phyloP scores from a whole-genome alignment of 176 grass and related monocot species.

The Oryza australiensis region DNA sequence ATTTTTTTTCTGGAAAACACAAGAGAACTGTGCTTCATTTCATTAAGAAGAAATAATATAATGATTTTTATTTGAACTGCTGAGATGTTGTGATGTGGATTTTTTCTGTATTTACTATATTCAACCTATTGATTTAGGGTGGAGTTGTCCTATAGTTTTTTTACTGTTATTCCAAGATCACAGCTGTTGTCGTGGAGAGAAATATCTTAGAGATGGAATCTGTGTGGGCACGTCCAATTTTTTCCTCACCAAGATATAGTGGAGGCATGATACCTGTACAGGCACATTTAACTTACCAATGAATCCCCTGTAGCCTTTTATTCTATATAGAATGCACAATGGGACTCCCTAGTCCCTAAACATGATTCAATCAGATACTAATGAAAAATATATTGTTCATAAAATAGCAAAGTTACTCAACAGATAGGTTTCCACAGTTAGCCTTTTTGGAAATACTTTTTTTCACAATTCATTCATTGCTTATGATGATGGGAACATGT shows the following conservation, averaged over 20 bases:
- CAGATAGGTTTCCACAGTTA: neutral
- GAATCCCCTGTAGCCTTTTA: neutral
- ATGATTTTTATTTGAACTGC: neutral
- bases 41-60: no score
- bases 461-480: neutral
- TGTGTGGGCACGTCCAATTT: neutral
- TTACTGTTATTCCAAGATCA: neutral
- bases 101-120: constrained; percentile 4
- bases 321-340: neutral
- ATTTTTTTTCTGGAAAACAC: no score
- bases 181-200: neutral
- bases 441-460: no score
- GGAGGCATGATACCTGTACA: neutral
- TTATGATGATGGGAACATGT: neutral
- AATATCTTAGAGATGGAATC: neutral
- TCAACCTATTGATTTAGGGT: neutral
- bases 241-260: neutral
- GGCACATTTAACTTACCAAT: neutral
- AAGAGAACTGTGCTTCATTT: no score
- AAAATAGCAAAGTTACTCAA: neutral
- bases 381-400: neutral
- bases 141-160: neutral
- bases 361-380: neutral
- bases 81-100: neutral
- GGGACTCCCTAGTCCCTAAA: neutral